phyloP scores from a whole-genome alignment of 1,284 basidiomycete genomes.

The Rhodotorula mucilaginosa region DNA sequence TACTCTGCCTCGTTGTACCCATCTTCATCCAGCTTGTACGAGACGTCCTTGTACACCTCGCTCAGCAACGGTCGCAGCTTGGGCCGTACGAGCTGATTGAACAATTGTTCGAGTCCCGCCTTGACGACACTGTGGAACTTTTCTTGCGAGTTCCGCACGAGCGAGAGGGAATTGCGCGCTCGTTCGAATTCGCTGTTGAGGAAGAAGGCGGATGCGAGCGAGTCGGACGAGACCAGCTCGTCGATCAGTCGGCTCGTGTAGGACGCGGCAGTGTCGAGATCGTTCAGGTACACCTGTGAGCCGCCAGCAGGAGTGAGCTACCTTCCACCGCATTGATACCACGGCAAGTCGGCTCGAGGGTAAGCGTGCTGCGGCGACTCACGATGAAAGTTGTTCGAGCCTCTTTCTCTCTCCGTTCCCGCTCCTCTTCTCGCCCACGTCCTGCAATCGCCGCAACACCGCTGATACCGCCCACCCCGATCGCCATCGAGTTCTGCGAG shows the following conservation, averaged over 20 bases:
- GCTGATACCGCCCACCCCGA: conserved; percentile 46
- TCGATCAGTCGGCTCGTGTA: conserved; percentile 77
- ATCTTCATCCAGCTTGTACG: conserved; percentile 86
- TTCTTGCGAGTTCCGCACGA: conserved; percentile 58
- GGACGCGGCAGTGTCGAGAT: conserved; percentile 78
- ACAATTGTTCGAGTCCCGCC: conserved; percentile 86
- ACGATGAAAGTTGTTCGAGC: conserved; percentile 75
- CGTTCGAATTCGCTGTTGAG: conserved; percentile 58
- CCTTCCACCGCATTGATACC: neutral
- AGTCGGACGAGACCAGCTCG: conserved; percentile 62
- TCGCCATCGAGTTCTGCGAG: neutral
- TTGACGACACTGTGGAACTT: conserved; percentile 70
- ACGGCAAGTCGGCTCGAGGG: neutral
- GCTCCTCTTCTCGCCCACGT: conserved; percentile 49
- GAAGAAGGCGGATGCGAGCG: conserved; percentile 66
- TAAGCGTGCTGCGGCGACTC: conserved; percentile 48
- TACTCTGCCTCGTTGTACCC: conserved; percentile 77
- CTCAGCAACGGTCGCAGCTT: conserved; percentile 75
- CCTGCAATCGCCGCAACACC: conserved; percentile 47
- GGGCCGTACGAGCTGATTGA: conserved; percentile 85
- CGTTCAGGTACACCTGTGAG: conserved; percentile 75
- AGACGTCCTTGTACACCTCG: conserved; percentile 85
- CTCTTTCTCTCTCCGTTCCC: conserved; percentile 74
- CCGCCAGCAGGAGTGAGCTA: too few species aligned
- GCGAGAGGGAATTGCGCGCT: conserved; percentile 52